Evolutionary conservation across 352 stramenopile genomes (phyloP).

Genomic region (Globisporangium radiosum): DNA sequence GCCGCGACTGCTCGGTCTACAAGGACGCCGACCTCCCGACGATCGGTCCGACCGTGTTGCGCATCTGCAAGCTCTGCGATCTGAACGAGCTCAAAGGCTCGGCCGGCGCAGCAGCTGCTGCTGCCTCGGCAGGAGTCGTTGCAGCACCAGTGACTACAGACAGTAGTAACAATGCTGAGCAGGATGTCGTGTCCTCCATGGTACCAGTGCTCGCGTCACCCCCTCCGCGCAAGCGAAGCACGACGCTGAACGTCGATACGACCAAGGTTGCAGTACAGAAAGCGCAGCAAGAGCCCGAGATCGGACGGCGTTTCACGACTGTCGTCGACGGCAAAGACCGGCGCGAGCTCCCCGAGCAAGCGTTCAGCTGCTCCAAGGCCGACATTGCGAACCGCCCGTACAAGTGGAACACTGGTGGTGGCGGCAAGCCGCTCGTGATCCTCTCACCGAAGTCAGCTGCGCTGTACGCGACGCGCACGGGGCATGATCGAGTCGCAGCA

Average conservation of each 20-base stretch:
- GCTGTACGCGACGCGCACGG: slow-evolving; percentile 1
- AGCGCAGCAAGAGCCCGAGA: slow-evolving; percentile 1
- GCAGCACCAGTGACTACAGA: background rate
- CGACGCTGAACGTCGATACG: slow-evolving; percentile 12
- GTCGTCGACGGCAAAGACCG: slow-evolving; percentile 8
- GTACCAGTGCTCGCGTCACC: background rate
- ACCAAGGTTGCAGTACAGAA: slow-evolving; percentile 6
- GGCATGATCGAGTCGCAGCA: background rate
- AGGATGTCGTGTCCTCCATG: background rate
- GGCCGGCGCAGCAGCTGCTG: slow-evolving; percentile 8
- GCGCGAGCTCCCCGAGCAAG: slow-evolving; percentile 9
- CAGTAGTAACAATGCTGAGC: background rate
- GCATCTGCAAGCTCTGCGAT: slow-evolving; percentile 62
- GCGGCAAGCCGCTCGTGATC: slow-evolving; percentile 12
- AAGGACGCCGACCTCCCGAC: slow-evolving; percentile 65
- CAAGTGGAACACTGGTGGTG: slow-evolving; percentile 14
- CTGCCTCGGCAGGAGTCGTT: background rate
- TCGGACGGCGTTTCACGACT: slow-evolving; percentile 9
- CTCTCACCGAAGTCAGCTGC: slow-evolving; percentile 7
- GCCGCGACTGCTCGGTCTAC: slow-evolving; percentile 59
- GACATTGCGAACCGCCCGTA: slow-evolving; percentile 1
- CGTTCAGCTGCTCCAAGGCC: slow-evolving; percentile 18
- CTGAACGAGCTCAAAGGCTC: slow-evolving; percentile 18
- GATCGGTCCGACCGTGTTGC: slow-evolving; percentile 53
- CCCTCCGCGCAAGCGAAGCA: slow-evolving; percentile 11